These are phyloP conservation scores for Ceratocystis huliohia DNA, from an alignment of 2,329 filamentous ascomycete species.

Conservation along the genomic window DNA sequence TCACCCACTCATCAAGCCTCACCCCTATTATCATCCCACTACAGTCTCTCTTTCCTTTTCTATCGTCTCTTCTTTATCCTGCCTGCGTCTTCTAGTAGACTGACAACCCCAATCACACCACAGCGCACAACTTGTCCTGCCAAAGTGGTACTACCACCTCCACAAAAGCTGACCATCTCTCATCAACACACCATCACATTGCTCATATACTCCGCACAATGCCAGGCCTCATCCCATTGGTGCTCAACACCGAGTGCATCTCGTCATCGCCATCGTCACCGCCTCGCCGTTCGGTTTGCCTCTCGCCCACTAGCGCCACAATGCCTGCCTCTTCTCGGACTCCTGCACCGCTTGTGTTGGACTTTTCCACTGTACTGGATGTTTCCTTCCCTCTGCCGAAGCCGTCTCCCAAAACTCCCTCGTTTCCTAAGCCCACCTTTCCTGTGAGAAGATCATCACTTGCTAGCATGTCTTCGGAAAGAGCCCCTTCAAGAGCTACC, in stretches of 20 bases:
- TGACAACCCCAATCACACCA: background rate
- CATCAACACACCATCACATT: background rate
- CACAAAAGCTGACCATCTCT: background rate
- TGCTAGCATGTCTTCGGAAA: conserved; percentile 16
- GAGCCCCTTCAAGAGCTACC: conserved; percentile 26
- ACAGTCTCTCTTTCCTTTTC: background rate
- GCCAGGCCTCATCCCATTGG: conserved; percentile 28
- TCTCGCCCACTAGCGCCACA: conserved; percentile 21
- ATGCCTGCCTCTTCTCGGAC: conserved; percentile 12
- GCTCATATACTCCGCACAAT: conserved; percentile 22
- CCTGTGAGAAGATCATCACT: conserved; percentile 12
- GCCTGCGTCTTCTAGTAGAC: background rate
- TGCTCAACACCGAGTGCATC: conserved; percentile 24
- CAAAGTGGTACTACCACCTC: background rate
- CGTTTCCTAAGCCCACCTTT: conserved; percentile 10
- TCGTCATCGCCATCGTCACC: conserved; percentile 22
- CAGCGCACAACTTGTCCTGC: background rate
- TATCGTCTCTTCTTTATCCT: background rate
- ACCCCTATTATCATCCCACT: background rate
- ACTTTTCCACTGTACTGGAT: conserved; percentile 18
- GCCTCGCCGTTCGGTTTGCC: conserved; percentile 14
- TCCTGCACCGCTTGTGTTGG: conserved; percentile 3
- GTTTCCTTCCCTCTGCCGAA: conserved; percentile 19
- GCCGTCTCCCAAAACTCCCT: conserved; percentile 12
- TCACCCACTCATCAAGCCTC: background rate